Conservation (phyloP, 2,329 filamentous ascomycete species). For the Nannizziopsis arthrosporioides region DNA sequence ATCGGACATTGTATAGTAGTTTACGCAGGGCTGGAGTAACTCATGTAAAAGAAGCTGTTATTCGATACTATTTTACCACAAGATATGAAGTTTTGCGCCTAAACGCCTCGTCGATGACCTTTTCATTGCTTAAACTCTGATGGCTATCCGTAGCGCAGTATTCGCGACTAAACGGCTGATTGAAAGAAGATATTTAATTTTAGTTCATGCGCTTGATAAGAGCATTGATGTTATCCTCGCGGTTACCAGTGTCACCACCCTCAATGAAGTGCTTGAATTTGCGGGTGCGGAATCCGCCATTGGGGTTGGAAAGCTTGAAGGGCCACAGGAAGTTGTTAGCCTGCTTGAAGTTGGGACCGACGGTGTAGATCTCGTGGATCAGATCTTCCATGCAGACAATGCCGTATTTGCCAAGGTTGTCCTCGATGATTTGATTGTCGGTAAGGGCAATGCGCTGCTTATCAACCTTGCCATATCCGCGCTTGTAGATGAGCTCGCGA, state of each 20-base stretch:
- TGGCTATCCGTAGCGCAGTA: not conserved
- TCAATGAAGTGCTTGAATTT: constrained; percentile 99
- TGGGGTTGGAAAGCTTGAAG: constrained; percentile 99
- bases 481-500: constrained; percentile 99
- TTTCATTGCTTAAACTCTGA: not conserved
- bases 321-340: constrained; percentile 99
- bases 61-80: too few species aligned
- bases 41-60: too few species aligned
- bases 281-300: constrained; percentile 83
- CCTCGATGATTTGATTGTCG: constrained; percentile 96
- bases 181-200: constrained; percentile 9
- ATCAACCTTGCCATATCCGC: constrained; percentile 96
- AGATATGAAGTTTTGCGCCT: not conserved
- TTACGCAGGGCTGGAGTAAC: too few species aligned
- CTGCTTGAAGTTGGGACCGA: constrained; percentile 99
- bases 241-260: constrained; percentile 97
- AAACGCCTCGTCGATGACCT: not conserved
- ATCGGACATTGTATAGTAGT: too few species aligned
- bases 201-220: constrained; percentile 99
- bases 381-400: constrained; percentile 99
- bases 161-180: constrained; percentile 5
- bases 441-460: constrained; percentile 95
- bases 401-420: constrained; percentile 92
- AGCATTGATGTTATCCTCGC: constrained; percentile 94
- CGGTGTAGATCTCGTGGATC: constrained; percentile 97